Evolutionary conservation across 2,329 filamentous ascomycete genomes (phyloP).

Genomic region (Cordyceps cicadae): DNA sequence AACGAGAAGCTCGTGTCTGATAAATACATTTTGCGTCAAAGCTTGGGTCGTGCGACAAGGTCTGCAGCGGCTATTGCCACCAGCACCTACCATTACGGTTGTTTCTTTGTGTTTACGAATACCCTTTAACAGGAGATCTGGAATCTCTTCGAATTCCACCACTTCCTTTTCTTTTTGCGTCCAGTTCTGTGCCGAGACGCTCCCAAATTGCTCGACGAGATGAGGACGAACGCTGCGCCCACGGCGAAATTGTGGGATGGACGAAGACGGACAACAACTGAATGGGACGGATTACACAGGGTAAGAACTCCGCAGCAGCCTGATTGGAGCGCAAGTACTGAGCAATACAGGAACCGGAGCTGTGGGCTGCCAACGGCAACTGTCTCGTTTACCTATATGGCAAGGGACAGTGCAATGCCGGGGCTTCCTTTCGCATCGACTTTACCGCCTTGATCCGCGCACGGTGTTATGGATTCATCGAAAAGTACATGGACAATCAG

Average conservation of each 20-base stretch:
- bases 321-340: neutral
- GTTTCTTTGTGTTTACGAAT: neutral
- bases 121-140: neutral
- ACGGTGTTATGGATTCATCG: slow-evolving; percentile 53
- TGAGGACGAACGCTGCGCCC: neutral
- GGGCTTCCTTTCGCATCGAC: slow-evolving; percentile 60
- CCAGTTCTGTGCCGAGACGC: neutral
- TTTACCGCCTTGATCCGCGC: slow-evolving; percentile 48
- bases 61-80: neutral
- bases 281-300: slow-evolving; percentile 5
- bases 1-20: slow-evolving; percentile 7
- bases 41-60: neutral
- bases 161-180: neutral
- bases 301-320: slow-evolving; percentile 1
- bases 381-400: slow-evolving; percentile 62
- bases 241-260: slow-evolving; percentile 9
- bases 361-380: slow-evolving; percentile 61
- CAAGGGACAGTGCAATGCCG: slow-evolving; percentile 54
- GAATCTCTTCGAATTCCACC: neutral
- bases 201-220: neutral
- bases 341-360: slow-evolving; percentile 54
- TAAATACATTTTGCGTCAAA: neutral
- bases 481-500: slow-evolving; percentile 37
- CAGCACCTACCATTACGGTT: neutral
- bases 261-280: neutral